phyloP scores from a whole-genome alignment of 2,329 filamentous ascomycete genomes.

The Fusarium sp. region DNA sequence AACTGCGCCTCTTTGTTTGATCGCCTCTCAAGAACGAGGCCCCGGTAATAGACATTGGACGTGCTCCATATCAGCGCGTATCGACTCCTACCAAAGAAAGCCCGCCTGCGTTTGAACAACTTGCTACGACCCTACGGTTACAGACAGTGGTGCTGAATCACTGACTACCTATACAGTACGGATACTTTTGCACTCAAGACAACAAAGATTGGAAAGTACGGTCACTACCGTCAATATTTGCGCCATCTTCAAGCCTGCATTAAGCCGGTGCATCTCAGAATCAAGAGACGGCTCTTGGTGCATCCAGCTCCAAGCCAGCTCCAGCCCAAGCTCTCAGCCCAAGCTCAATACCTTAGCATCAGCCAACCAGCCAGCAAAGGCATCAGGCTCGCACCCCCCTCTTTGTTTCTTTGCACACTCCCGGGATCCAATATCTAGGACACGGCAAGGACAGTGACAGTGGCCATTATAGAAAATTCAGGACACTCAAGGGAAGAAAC shows the following conservation, averaged over 20 bases:
- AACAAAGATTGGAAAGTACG: neutral
- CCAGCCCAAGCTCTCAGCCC: constrained; percentile 30
- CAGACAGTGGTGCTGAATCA: neutral
- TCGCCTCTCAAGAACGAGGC: constrained; percentile 3
- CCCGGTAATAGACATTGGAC: constrained; percentile 2
- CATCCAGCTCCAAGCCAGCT: constrained; percentile 23
- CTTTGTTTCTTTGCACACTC: constrained; percentile 11
- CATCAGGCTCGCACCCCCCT: constrained; percentile 24
- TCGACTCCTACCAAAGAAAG: constrained; percentile 13
- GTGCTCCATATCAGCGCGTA: constrained; percentile 12
- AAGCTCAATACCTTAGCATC: constrained; percentile 3
- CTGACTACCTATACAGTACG: neutral
- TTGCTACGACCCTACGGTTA: neutral
- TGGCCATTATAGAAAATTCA: neutral
- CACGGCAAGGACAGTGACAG: constrained; percentile 3
- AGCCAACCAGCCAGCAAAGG: constrained; percentile 16
- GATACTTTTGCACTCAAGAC: neutral
- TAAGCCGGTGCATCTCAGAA: constrained; percentile 2
- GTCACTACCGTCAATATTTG: neutral
- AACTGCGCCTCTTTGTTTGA: constrained; percentile 25
- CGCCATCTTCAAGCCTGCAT: constrained; percentile 10
- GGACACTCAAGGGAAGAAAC: neutral
- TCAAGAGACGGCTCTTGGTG: constrained; percentile 5
- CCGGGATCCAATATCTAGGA: neutral
- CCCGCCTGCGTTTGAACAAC: constrained; percentile 1